Base-by-base conservation (phyloP, 768 basidiomycete genomes). In the Leccinum barrowsii region DNA sequence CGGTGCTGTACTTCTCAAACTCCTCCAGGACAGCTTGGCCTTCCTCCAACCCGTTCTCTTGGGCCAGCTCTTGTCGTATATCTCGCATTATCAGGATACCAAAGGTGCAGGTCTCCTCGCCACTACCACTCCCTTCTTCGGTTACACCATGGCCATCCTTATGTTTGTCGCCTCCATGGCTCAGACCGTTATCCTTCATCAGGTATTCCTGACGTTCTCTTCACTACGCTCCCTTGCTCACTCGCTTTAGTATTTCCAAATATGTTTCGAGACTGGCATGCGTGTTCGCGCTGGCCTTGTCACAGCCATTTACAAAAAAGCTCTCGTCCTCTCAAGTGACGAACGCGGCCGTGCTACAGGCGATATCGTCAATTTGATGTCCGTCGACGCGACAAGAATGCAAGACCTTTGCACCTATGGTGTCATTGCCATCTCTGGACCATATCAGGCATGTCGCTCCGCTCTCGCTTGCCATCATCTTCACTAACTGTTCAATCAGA, bases 351-450 rank as follows among this genome's bases (percentile, higher is more conserved):
- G 92, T 44, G 82, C 90, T 0, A 85, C 91, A 0, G 95, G 96
- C 1, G 94, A 97, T 69, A 94, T 97, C 35, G 93, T 97, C 61
- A 98, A 97, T 68, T 74, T 96, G 32, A 94, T 95, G 88, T 89
- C 87, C 7, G 93, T 96, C 13, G 92, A 94, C 63, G 84, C 92
- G 0, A 85, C 82, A 13, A 77, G 89, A 35, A 73, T 94, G 46
- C 90, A 92, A 63, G 91, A 94, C 59, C 77, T 93, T 24, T 90
- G 89, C 69, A 84, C 86, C 0, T 92, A 89, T 68, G 92, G 89
- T 1, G 77, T 97, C 46, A 94, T 96, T 59, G 80, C 85, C 4
- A 80, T 95, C 67, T 92, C 88, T 3, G 95, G 92, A 1, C 89
- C 94, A 6, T 82, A 92, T 68, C 94, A 94, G 79, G 89, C 82